Conservation (phyloP, 257 asterid genomes). For the Thymus mandschuricus region DNA sequence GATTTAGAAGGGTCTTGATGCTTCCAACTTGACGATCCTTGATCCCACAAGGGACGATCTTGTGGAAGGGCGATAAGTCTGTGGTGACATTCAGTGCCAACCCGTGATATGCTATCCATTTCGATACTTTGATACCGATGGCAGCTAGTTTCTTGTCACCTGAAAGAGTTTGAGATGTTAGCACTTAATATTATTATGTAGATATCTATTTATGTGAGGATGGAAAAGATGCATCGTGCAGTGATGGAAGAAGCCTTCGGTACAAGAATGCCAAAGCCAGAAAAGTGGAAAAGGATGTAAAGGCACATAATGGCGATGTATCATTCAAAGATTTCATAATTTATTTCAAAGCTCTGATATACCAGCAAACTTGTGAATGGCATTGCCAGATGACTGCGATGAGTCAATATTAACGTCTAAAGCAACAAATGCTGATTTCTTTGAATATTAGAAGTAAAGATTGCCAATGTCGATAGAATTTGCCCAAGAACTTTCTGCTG, state of each 20-base stretch:
- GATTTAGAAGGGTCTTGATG: slow-evolving; percentile 54
- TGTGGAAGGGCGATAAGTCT: slow-evolving; percentile 58
- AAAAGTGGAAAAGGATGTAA: not conserved
- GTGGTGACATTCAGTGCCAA: slow-evolving; percentile 83
- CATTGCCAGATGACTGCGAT: not conserved
- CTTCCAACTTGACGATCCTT: slow-evolving; percentile 77
- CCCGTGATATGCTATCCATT: slow-evolving; percentile 85
- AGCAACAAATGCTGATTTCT: too few relatives aligned
- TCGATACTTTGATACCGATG: slow-evolving; percentile 72
- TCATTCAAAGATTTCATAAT: not conserved
- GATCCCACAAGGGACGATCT: slow-evolving; percentile 85
- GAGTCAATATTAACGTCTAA: too few relatives aligned
- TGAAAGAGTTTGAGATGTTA: slow-evolving; percentile 38
- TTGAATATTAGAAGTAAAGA: not conserved
- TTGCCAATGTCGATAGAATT: not conserved
- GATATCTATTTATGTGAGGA: not conserved
- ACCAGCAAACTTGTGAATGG: not conserved
- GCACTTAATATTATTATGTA: not conserved
- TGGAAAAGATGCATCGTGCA: not conserved
- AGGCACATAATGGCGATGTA: not conserved
- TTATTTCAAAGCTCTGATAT: not conserved
- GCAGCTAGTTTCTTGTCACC: slow-evolving; percentile 82
- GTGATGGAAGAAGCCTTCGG: not conserved
- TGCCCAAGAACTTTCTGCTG: not conserved
- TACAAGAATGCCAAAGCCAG: not conserved